A percentile compares a stretch with the other conserved stretches of the same genome.
phyloP scores from a whole-genome alignment of 345 rosid genomes.

The Fremontodendron californicum region DNA sequence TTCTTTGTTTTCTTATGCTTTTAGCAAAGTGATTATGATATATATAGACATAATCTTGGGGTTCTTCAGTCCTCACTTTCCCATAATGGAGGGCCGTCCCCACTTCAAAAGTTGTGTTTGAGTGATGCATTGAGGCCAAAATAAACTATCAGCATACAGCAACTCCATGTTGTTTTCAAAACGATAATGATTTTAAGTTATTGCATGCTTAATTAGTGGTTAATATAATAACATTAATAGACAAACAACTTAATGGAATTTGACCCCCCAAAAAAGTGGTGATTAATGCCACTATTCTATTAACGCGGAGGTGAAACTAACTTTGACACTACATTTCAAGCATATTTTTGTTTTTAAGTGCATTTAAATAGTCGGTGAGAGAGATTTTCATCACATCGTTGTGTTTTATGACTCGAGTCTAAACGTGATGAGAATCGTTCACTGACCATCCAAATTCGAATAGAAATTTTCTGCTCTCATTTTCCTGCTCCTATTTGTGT shows the following conservation, averaged over 20 bases:
- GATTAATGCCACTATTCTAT: too few species aligned
- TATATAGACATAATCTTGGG: background rate
- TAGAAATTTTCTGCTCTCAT: too few species aligned
- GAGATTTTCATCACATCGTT: too few species aligned
- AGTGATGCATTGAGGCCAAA: background rate
- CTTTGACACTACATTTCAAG: background rate
- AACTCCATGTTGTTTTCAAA: background rate
- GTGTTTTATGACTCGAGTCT: too few species aligned
- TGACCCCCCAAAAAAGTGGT: background rate
- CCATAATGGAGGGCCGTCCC: slow-evolving; percentile 20
- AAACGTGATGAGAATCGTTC: too few species aligned
- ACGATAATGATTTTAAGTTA: background rate
- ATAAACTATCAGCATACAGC: background rate
- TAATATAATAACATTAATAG: background rate
- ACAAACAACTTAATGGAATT: too few species aligned
- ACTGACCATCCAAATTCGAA: too few species aligned
- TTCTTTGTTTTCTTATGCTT: slow-evolving; percentile 11
- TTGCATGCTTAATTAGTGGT: background rate
- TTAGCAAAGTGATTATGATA: slow-evolving; percentile 16
- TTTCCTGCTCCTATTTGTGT: too few species aligned
- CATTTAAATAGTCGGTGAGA: too few species aligned
- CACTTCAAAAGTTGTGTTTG: background rate
- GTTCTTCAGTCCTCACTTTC: slow-evolving; percentile 12
- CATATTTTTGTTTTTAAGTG: too few species aligned
- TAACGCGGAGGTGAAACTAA: too few species aligned